Evolutionary conservation across 768 basidiomycete genomes (phyloP).

Genomic region (Naganishia vaughanmartiniae): DNA sequence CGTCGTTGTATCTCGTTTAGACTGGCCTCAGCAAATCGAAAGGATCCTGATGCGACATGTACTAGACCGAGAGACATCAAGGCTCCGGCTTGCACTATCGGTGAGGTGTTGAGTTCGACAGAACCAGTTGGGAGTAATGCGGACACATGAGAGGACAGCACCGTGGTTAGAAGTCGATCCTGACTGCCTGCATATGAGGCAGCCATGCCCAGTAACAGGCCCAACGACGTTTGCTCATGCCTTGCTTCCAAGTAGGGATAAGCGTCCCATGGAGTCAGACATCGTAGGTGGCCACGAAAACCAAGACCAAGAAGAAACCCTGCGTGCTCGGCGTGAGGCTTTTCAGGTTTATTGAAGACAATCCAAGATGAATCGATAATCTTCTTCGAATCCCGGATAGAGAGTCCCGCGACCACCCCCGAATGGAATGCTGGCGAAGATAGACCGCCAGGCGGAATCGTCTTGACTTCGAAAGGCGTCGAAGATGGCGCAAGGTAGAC

Average conservation of each 20-base stretch:
- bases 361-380: slow-evolving; percentile 86
- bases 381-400: slow-evolving; percentile 69
- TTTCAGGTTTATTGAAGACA: slow-evolving; percentile 89
- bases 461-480: slow-evolving; percentile 59
- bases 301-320: slow-evolving; percentile 92
- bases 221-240: slow-evolving; percentile 92
- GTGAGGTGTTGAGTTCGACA: slow-evolving; percentile 83
- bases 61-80: slow-evolving; percentile 82
- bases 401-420: slow-evolving; percentile 86
- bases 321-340: slow-evolving; percentile 90
- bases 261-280: slow-evolving; percentile 90
- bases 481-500: slow-evolving; percentile 50
- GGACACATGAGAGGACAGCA: slow-evolving; percentile 88
- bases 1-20: slow-evolving; percentile 75
- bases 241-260: slow-evolving; percentile 93
- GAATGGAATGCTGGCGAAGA: slow-evolving; percentile 97
- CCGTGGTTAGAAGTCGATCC: slow-evolving; percentile 82
- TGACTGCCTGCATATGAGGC: slow-evolving; percentile 82
- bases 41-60: slow-evolving; percentile 80
- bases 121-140: slow-evolving; percentile 82
- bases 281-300: slow-evolving; percentile 81
- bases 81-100: slow-evolving; percentile 85
- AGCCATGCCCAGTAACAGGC: slow-evolving; percentile 85
- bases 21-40: slow-evolving; percentile 89
- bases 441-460: slow-evolving; percentile 62